phyloP scores from a whole-genome alignment of 441 rosid genomes.

The California macrophylla region DNA sequence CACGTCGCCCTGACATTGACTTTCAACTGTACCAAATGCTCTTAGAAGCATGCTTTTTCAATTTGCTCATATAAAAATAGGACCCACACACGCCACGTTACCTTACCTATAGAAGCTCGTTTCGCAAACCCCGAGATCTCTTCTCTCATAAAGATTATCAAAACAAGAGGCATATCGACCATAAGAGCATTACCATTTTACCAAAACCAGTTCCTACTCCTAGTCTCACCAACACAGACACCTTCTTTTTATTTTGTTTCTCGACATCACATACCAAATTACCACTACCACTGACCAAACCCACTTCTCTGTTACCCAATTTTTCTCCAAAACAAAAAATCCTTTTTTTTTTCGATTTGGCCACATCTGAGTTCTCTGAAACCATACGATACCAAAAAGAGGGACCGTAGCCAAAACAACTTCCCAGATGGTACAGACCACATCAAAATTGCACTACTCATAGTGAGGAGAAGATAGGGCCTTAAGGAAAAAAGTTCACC shows the following conservation, averaged over 20 bases:
- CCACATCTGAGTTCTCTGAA: not conserved
- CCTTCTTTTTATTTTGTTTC: not conserved
- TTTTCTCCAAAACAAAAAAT: not conserved
- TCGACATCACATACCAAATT: constrained; percentile 19
- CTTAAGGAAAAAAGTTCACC: not conserved
- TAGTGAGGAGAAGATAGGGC: not conserved
- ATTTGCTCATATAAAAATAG: not conserved
- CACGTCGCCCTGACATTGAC: too few species aligned
- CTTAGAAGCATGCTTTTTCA: too few species aligned
- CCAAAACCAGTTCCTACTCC: not conserved
- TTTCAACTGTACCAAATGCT: too few species aligned
- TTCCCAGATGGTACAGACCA: not conserved
- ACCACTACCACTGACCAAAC: constrained; percentile 1
- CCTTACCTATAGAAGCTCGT: not conserved
- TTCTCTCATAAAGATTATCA: not conserved
- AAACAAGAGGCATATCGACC: not conserved
- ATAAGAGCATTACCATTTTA: not conserved
- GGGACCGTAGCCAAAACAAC: not conserved
- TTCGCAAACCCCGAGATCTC: not conserved
- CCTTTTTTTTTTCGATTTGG: not conserved
- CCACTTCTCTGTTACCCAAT: not conserved
- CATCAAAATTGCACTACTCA: not conserved
- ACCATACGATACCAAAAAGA: not conserved
- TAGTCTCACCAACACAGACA: too few species aligned
- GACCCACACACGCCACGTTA: not conserved